phyloP scores from a whole-genome alignment of 176 grass and related monocot genomes.

The Rhynchospora tenuis region DNA sequence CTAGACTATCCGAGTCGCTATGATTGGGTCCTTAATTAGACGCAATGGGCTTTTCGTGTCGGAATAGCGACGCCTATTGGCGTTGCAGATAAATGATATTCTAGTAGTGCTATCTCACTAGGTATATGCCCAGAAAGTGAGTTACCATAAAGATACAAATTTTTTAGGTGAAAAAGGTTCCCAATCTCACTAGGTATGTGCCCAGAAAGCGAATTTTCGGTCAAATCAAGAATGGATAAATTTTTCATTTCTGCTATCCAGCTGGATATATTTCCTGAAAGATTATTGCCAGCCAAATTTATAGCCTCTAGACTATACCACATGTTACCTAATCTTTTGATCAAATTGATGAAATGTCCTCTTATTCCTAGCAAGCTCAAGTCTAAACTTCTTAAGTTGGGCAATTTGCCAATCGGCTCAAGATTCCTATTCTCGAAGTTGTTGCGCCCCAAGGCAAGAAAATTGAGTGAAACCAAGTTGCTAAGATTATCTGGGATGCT shows the following conservation, averaged over 20 bases:
- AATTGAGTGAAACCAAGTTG: slow-evolving; percentile 18
- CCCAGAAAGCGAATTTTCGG: slow-evolving; percentile 7
- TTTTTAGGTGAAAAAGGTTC: background rate
- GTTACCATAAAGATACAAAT: background rate
- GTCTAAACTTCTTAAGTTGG: background rate
- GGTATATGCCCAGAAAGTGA: slow-evolving; percentile 23
- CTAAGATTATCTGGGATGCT: background rate
- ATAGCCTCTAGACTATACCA: background rate
- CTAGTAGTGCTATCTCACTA: too few relatives aligned
- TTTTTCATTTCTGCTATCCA: background rate
- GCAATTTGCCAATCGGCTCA: slow-evolving; percentile 15
- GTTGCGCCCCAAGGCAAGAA: background rate
- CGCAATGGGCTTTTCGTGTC: too few relatives aligned
- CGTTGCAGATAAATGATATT: too few relatives aligned
- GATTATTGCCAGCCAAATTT: background rate
- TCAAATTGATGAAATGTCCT: background rate
- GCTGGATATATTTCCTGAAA: slow-evolving; percentile 9
- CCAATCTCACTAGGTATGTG: slow-evolving; percentile 4
- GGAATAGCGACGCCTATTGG: too few relatives aligned
- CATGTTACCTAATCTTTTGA: too few relatives aligned
- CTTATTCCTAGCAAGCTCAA: background rate
- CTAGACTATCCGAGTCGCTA: too few relatives aligned
- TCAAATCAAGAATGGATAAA: background rate
- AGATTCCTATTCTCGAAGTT: slow-evolving; percentile 5
- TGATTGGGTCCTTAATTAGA: too few relatives aligned